Conservation (phyloP, 768 basidiomycete genomes). For the Pluteus cervinus region DNA sequence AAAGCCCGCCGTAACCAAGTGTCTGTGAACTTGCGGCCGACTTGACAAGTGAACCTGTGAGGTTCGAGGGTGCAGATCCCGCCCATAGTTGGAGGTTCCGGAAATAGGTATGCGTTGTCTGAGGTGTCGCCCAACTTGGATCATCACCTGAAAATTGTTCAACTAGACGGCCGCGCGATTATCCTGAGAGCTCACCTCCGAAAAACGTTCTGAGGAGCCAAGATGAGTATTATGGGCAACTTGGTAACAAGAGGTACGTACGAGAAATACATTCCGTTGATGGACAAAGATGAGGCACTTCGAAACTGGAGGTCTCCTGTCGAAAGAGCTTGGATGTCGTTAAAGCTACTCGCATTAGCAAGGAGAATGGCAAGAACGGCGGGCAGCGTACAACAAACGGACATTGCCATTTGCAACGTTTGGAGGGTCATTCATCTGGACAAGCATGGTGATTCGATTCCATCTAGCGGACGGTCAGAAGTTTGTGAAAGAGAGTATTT, state of each 20-base stretch:
- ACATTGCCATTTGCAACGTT: slow-evolving; percentile 71
- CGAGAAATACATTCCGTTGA: slow-evolving; percentile 79
- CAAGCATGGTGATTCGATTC: slow-evolving; percentile 67
- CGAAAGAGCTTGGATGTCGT: slow-evolving; percentile 56
- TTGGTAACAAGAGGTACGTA: slow-evolving; percentile 25
- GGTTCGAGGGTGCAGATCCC: slow-evolving; percentile 42
- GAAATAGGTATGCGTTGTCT: slow-evolving; percentile 67
- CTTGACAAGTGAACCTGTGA: slow-evolving; percentile 27
- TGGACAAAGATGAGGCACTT: slow-evolving; percentile 38
- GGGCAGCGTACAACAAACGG: slow-evolving; percentile 53
- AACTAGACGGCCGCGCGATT: slow-evolving; percentile 9
- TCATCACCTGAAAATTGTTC: slow-evolving; percentile 50
- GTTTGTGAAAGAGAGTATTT: slow-evolving; percentile 6
- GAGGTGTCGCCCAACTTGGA: slow-evolving; percentile 63
- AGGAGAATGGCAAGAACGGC: slow-evolving; percentile 1
- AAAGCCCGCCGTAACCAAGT: no score
- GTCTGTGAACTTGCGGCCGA: slow-evolving; percentile 16
- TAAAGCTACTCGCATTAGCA: slow-evolving; percentile 40
- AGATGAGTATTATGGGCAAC: slow-evolving; percentile 3
- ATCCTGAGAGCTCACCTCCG: slow-evolving; percentile 43
- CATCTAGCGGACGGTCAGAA: slow-evolving; percentile 35
- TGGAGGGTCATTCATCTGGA: slow-evolving; percentile 70
- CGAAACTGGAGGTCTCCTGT: slow-evolving; percentile 64
- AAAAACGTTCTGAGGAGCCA: slow-evolving; percentile 63
- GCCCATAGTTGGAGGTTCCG: slow-evolving; percentile 69